Conservation (phyloP, 495 filamentous ascomycete genomes). For the Annulohypoxylon maeteangense region DNA sequence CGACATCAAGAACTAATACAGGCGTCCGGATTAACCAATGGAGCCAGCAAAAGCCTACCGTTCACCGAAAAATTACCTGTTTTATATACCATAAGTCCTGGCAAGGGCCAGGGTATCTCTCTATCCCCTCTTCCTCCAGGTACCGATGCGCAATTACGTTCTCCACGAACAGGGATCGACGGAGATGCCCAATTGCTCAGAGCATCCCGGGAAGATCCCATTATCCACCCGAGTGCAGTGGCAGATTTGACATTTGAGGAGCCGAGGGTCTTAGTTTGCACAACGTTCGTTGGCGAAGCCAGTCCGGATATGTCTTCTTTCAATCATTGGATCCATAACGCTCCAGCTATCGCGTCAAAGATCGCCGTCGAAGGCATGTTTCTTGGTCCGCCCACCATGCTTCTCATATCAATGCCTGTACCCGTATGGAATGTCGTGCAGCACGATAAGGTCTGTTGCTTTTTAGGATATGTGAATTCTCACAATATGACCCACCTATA, state of each 20-base stretch:
- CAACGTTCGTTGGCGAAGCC: conserved; percentile 66
- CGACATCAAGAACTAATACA: conserved; percentile 56
- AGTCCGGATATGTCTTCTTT: conserved; percentile 67
- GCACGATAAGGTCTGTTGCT: conserved; percentile 67
- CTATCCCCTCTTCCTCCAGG: conserved; percentile 56
- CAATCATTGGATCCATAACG: conserved; percentile 65
- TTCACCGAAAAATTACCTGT: conserved; percentile 56
- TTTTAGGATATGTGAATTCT: conserved; percentile 65
- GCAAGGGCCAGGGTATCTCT: conserved; percentile 58
- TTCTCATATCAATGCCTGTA: conserved; percentile 67
- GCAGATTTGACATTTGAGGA: conserved; percentile 64
- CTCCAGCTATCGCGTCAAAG: conserved; percentile 58
- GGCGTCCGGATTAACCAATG: conserved; percentile 55
- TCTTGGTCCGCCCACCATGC: conserved; percentile 65
- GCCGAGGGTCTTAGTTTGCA: conserved; percentile 63
- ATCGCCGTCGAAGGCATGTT: conserved; percentile 69
- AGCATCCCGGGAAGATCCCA: conserved; percentile 49
- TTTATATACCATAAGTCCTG: conserved; percentile 60
- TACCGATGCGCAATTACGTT: conserved; percentile 50
- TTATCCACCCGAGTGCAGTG: conserved; percentile 54
- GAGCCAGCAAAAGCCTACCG: conserved; percentile 50
- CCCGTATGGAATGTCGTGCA: conserved; percentile 66
- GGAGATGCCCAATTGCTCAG: conserved; percentile 47
- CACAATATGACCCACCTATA: conserved; percentile 69
- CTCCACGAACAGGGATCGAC: conserved; percentile 53